Base-by-base conservation (phyloP, 352 stramenopile species). In the Peronospora farinosa region DNA sequence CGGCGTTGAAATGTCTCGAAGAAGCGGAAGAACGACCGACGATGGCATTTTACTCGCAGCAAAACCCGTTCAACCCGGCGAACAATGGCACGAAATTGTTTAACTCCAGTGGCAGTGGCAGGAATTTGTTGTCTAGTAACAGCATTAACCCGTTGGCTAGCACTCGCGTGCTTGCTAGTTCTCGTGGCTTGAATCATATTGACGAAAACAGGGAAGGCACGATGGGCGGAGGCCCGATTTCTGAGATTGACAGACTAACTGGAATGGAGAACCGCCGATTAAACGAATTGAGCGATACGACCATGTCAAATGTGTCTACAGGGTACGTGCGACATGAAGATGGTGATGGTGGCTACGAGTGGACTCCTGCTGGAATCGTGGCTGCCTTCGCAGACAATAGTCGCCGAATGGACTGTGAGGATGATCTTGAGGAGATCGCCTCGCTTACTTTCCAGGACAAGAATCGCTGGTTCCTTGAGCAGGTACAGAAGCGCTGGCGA, bases 381-480 rank as follows among this genome's bases (percentile, higher is more conserved):
- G 57, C 80, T 39, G 56, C 62, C 16, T 68, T 77, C 12, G 57
- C 49, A 0, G 61, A 81, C 36, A 69, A 56, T 10, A 66, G 45
- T 36, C 72, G 74, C 6, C 74, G 79, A 12, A 72, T 86, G 36
- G 67, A 86, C n/a, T 87, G 72, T 40, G 78, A 88, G 1, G 78
- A 91, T 52, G 77, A 92, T 40, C 63, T 92, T n/a, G 81, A 92
- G 60, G 81, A 89, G 58, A 89, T 92, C 54, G 78, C 78, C 0
- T 81, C 81, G 43, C 59, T 90, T 8, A 88, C 81, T 33, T 90
- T 90, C 51, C 66, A 83, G 30, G 78, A 89, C 38, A 92, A 92
- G 71, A 88, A 87, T 38, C 72, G 72, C 21, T 92, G 81, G 81
- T 92, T 92, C 43, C 51, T 92, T 10, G 64, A 74, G 43, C 69